Base-by-base conservation (phyloP, 768 basidiomycete species). In the Termitomyces titanicus region DNA sequence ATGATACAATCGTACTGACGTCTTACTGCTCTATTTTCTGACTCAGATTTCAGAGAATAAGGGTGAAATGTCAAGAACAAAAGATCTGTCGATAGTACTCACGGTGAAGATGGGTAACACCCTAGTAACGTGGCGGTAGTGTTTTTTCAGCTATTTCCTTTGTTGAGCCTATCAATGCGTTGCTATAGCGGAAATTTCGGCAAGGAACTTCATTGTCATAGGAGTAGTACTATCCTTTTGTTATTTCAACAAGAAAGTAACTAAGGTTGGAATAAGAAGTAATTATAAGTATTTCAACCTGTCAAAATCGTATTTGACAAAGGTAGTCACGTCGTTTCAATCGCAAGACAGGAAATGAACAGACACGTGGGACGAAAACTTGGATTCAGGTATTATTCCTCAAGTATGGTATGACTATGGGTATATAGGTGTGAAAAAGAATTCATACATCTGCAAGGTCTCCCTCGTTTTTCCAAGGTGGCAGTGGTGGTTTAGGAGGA, bases 401-500 rank as follows among this genome's bases (percentile, higher is more conserved):
- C 4, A 39, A 1, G 3, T 13, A 33, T 31, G 8, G 4, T 22
- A 20, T 39, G n/a, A 22, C 13, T 15, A 48, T 18, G 27, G 18
- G 8, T 29, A 22, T 9, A 7, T n/a, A 6, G 15, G 9, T 24
- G 35, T 24, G 29, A 18, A 22, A 17, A 22, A 42, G 4, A 35
- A 17, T 43, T 31, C 11, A 40, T 42, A 24, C 2, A 7, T 38
- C 20, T 51, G 27, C 4, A 42, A 51, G 39, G 12, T 18, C 15
- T 33, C 33, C 40, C 11, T 31, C 37, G 12, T 33, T 33, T 31
- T 51, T 51, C 39, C 50, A 51, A 15, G 35, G 38, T 9, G 7
- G 39, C 22, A 51, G 29, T 17, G 39, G 39, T 25, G 45, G 43
- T 51, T 63, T 59, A 0, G 58, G 58, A 3, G 64, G 62, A 49